phyloP scores from a whole-genome alignment of 2,329 filamentous ascomycete species.

The Monascus ruber region DNA sequence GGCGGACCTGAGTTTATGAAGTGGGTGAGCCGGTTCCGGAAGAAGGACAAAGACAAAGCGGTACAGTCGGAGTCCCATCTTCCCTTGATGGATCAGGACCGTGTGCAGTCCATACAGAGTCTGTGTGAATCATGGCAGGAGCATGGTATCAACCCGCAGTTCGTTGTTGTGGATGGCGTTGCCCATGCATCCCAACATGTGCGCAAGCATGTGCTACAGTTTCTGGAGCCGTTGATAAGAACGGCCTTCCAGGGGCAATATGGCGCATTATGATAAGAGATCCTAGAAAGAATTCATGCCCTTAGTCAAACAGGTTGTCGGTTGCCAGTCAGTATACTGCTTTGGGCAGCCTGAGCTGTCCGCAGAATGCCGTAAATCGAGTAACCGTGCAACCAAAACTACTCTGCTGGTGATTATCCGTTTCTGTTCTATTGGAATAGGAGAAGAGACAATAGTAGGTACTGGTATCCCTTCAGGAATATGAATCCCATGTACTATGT shows the following conservation, averaged over 20 bases:
- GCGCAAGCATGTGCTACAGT: constrained; percentile 1
- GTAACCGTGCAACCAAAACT: too few species aligned
- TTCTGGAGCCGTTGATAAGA: constrained; percentile 1
- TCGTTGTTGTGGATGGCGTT: constrained; percentile 13
- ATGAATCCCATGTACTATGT: too few species aligned
- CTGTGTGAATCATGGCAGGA: constrained; percentile 9
- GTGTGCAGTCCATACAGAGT: not conserved
- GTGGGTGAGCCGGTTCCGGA: not conserved
- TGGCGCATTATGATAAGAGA: too few species aligned
- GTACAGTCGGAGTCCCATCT: not conserved
- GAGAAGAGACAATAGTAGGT: too few species aligned
- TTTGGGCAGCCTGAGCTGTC: too few species aligned
- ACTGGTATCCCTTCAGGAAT: too few species aligned
- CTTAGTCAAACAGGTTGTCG: too few species aligned
- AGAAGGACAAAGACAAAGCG: not conserved
- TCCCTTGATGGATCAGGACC: not conserved
- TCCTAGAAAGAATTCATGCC: too few species aligned
- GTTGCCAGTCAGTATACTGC: too few species aligned
- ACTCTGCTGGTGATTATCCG: too few species aligned
- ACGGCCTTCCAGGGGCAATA: not conserved
- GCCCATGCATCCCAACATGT: constrained; percentile 7
- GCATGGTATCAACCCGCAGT: constrained; percentile 9
- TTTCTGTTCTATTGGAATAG: too few species aligned
- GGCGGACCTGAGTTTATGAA: not conserved
- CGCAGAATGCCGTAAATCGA: too few species aligned